Conservation (phyloP, 805 yeast species). For the Barnettozyma californica region DNA sequence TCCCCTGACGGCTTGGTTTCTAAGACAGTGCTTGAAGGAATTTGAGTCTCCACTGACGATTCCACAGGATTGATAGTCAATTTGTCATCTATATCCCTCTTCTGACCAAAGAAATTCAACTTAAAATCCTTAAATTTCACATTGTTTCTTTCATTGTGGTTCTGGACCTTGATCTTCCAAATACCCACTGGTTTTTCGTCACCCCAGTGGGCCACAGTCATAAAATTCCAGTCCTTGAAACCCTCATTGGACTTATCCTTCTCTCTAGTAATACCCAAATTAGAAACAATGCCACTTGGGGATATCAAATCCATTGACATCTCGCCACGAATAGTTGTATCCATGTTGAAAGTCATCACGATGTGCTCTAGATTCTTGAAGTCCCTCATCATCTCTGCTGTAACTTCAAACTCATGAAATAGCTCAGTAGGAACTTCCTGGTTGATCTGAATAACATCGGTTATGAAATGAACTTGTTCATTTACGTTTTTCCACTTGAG, state of each 20-base stretch:
- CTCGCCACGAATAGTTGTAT: constrained; percentile 61
- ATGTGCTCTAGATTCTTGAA: constrained; percentile 79
- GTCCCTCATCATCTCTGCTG: constrained; percentile 48
- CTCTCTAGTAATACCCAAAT: constrained; percentile 63
- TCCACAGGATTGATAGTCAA: constrained; percentile 17
- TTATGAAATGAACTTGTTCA: constrained; percentile 77
- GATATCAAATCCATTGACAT: constrained; percentile 61
- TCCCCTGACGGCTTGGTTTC: constrained; percentile 3
- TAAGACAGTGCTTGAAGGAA: constrained; percentile 1
- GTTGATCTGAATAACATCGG: constrained; percentile 28
- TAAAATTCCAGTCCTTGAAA: constrained; percentile 80
- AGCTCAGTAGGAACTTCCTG: constrained; percentile 22
- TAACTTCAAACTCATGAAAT: constrained; percentile 39
- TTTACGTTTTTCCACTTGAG: constrained; percentile 76
- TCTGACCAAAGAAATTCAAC: constrained; percentile 73
- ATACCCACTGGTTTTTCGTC: constrained; percentile 76
- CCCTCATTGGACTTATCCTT: constrained; percentile 55
- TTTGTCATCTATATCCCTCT: constrained; percentile 42
- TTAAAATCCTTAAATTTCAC: constrained; percentile 62
- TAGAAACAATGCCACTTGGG: constrained; percentile 71
- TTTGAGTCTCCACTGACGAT: not conserved
- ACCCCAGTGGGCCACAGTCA: constrained; percentile 99
- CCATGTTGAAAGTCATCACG: constrained; percentile 71
- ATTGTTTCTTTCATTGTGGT: constrained; percentile 33
- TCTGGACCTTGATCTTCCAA: constrained; percentile 71